These are phyloP conservation scores for Scutellaria barbata DNA, from an alignment of 257 asterid species.

Conservation along the genomic window DNA sequence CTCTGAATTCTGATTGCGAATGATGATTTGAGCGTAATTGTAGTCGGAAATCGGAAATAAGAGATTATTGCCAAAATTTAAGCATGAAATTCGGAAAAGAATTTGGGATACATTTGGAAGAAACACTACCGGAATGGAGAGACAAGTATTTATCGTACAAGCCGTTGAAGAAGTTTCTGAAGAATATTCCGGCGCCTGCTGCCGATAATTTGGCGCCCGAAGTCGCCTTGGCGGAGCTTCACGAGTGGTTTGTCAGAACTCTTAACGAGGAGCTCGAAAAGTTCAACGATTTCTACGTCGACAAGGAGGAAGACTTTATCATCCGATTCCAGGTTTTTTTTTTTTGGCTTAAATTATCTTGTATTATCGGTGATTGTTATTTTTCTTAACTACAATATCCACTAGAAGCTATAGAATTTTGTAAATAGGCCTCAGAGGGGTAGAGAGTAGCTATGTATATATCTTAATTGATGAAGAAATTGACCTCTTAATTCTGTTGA, in stretches of 20 bases:
- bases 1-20: not conserved
- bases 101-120: slow-evolving; percentile 74
- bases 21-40: not conserved
- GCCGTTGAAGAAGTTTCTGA: slow-evolving; percentile 79
- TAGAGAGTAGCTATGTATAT: not conserved
- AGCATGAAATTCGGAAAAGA: slow-evolving; percentile 90
- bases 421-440: not conserved
- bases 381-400: not conserved
- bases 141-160: slow-evolving; percentile 87
- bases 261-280: slow-evolving; percentile 82
- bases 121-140: slow-evolving; percentile 93
- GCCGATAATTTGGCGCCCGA: slow-evolving; percentile 40
- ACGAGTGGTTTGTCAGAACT: slow-evolving; percentile 73
- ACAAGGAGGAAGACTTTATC: slow-evolving; percentile 90
- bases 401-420: not conserved
- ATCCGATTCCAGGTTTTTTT: slow-evolving; percentile 79
- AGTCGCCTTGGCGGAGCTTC: slow-evolving; percentile 45
- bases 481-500: slow-evolving; percentile 16
- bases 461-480: not conserved
- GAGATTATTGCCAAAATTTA: not conserved
- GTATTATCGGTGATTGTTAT: not conserved
- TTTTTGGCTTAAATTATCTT: not conserved
- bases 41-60: not conserved
- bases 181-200: slow-evolving; percentile 53
- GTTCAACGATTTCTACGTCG: slow-evolving; percentile 96